Base-by-base conservation (phyloP, 306 rosid genomes). In the Lupinus albus region DNA sequence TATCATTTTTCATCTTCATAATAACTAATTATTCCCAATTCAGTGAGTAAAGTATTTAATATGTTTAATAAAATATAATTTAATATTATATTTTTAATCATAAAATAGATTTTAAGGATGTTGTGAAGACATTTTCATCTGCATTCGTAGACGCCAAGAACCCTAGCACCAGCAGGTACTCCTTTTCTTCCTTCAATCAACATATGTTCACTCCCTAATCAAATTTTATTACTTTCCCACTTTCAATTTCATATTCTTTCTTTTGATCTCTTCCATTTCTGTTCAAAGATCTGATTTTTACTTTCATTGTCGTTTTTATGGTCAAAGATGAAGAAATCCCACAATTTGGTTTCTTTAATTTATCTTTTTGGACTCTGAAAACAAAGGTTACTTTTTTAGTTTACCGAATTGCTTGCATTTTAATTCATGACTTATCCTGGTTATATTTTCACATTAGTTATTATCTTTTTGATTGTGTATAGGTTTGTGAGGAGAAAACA, bases 211-310 rank as follows among this genome's bases (percentile, higher is more conserved):
- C 11, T 41, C 47, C 50, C 25, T 11, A 18, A 1, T 25, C 61
- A 59, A 66, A 15, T 13, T 21, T 6, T 12, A 12, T 5, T 38
- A 9, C 44, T 64, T 44, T 61, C 64, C 12, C 54, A 54, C 44
- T 71, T 73, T 8, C 61, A 57, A 57, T 68, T 73, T 73, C 33
- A 21, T 68, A 39, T 48, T 75, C 49, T 14, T 61, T 39, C 55
- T 57, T 16, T 63, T 67, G 66, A 44, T 71, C 55, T 75, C 17
- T 67, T 71, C 68, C 21, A 17, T 36, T 47, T 36, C 47, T 63
- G 48, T 54, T 71, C 18, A 12, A 68, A 63, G 86, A 82, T 82
- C 74, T 79, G 71, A 62, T 30, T 47, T 75, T 47, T 35, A 8
- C 4, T 41, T 42, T 0, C 3, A 33, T 33, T 33, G 38, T 33